These are phyloP conservation scores for Coleophoma eucalyptorum DNA, from an alignment of 2,329 filamentous ascomycete genomes.

Conservation along the genomic window DNA sequence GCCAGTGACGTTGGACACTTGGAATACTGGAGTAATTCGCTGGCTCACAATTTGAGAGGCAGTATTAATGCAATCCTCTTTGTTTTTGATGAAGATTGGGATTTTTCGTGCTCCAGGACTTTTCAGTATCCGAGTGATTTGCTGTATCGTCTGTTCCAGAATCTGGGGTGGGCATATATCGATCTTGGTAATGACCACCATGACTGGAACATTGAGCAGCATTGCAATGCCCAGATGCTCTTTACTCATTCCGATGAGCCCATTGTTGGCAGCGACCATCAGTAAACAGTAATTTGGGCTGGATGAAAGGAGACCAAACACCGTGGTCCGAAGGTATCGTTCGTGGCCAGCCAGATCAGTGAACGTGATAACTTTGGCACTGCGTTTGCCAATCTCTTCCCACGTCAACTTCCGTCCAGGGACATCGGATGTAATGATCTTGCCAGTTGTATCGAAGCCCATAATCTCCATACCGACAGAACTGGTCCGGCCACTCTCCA, in stretches of 20 bases:
- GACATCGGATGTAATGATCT: conserved; percentile 76
- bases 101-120: conserved; percentile 93
- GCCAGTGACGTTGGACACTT: conserved; percentile 96
- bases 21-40: conserved; percentile 94
- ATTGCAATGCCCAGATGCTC: conserved; percentile 95
- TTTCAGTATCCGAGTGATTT: conserved; percentile 90
- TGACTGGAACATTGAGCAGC: conserved; percentile 92
- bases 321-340: conserved; percentile 89
- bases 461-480: conserved; percentile 99
- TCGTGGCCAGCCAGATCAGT: conserved; percentile 95
- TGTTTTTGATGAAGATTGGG: conserved; percentile 89
- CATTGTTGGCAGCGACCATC: conserved; percentile 98
- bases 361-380: conserved; percentile 95
- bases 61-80: conserved; percentile 90
- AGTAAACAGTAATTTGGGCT: conserved; percentile 96
- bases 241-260: conserved; percentile 95
- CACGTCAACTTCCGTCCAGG: conserved; percentile 87
- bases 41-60: conserved; percentile 94
- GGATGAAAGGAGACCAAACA: conserved; percentile 90
- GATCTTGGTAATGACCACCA: conserved; percentile 97
- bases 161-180: conserved; percentile 97
- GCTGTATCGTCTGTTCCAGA: conserved; percentile 85
- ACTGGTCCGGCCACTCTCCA: conserved; percentile 91
- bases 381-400: conserved; percentile 95
- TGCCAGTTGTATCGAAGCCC: conserved; percentile 86